Evolutionary conservation across 768 basidiomycete genomes (phyloP).

Genomic region (Fomitopsis serialis): DNA sequence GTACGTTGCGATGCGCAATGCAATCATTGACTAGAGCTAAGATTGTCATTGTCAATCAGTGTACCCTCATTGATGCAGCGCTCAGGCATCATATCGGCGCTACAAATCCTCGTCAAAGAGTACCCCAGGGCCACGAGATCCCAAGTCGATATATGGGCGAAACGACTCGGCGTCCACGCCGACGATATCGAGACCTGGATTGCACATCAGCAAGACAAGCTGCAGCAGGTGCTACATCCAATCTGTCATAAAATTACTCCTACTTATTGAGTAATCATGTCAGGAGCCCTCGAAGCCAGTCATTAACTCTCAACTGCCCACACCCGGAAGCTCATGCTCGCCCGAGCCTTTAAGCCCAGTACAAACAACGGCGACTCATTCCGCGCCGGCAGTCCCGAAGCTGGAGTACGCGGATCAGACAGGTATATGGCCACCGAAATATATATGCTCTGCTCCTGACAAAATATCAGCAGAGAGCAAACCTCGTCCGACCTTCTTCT

Average conservation of each 20-base stretch:
- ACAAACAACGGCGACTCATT: background rate
- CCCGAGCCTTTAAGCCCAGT: background rate
- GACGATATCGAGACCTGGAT: slow-evolving; percentile 10
- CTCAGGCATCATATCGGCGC: background rate
- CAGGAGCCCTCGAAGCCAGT: background rate
- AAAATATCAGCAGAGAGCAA: background rate
- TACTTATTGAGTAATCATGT: background rate
- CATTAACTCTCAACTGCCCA: background rate
- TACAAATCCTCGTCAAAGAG: slow-evolving; percentile 8
- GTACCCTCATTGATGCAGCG: slow-evolving; percentile 8
- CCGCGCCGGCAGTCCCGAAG: background rate
- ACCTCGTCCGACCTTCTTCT: background rate
- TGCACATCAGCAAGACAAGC: background rate
- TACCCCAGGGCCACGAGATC: background rate
- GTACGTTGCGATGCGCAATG: slow-evolving; percentile 1
- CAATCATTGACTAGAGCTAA: background rate
- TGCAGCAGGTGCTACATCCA: background rate
- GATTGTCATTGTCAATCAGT: slow-evolving; percentile 1
- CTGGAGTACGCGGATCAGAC: no score
- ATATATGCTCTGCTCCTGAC: background rate
- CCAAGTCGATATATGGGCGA: slow-evolving; percentile 8
- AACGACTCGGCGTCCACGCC: background rate
- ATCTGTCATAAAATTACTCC: background rate
- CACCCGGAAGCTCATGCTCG: background rate
- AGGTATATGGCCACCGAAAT: background rate